phyloP scores from a whole-genome alignment of 495 filamentous ascomycete species.

The Bacidia rubella region DNA sequence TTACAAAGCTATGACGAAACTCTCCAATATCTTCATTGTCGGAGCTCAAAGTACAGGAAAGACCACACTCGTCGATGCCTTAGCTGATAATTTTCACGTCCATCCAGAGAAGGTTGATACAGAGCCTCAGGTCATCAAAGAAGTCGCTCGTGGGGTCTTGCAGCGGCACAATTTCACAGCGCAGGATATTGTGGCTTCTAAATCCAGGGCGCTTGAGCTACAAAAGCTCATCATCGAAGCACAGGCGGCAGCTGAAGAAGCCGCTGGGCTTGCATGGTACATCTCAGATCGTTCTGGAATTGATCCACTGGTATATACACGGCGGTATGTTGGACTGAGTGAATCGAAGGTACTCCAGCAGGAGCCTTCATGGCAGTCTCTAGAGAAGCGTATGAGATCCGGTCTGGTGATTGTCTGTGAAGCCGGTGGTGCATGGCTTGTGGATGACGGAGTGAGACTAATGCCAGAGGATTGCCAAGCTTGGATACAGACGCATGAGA shows the following conservation, averaged over 20 bases:
- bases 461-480: constrained; percentile 31
- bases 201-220: constrained; percentile 22
- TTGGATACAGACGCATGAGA: constrained; percentile 27
- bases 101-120: neutral
- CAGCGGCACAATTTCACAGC: constrained; percentile 26
- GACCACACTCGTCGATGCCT: constrained; percentile 32
- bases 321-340: constrained; percentile 24
- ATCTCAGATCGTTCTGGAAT: constrained; percentile 38
- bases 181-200: constrained; percentile 25
- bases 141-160: constrained; percentile 33
- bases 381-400: constrained; percentile 25
- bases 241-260: constrained; percentile 28
- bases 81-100: constrained; percentile 22
- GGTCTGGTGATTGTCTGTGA: constrained; percentile 34
- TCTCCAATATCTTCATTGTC: constrained; percentile 31
- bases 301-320: constrained; percentile 35
- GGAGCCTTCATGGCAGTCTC: constrained; percentile 22
- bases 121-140: constrained; percentile 25
- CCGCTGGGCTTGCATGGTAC: constrained; percentile 23
- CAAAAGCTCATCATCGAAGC: constrained; percentile 34
- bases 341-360: constrained; percentile 19
- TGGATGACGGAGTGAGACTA: constrained; percentile 36
- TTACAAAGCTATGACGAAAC: neutral
- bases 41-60: constrained; percentile 40
- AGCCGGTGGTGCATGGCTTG: constrained; percentile 28